Conservation (phyloP, 2,329 filamentous ascomycete species). For the Fusarium sp. region DNA sequence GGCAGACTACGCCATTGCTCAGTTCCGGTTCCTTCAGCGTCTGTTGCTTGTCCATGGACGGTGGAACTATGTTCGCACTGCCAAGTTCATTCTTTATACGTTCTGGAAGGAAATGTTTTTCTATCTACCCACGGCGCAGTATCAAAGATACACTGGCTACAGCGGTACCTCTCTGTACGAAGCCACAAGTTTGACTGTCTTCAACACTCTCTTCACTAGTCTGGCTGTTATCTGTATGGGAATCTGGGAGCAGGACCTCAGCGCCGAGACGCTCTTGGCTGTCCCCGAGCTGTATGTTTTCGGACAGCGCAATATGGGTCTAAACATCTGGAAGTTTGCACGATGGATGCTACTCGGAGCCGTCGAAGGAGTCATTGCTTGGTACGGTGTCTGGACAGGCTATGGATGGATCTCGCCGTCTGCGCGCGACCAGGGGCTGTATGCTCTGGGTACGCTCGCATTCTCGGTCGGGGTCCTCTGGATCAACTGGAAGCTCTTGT, state of each 20-base stretch:
- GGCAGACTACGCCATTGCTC: constrained; percentile 89
- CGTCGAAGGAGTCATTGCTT: constrained; percentile 75
- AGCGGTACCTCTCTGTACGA: constrained; percentile 93
- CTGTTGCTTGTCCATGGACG: constrained; percentile 84
- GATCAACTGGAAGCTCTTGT: constrained; percentile 80
- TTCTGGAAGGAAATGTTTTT: constrained; percentile 92
- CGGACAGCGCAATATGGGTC: constrained; percentile 74
- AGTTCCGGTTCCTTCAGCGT: constrained; percentile 88
- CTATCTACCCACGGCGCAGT: constrained; percentile 84
- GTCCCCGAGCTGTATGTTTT: constrained; percentile 90
- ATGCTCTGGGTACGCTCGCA: constrained; percentile 74
- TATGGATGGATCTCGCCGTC: constrained; percentile 57
- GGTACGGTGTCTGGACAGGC: constrained; percentile 67
- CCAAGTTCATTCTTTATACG: constrained; percentile 87
- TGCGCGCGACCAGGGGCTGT: constrained; percentile 72
- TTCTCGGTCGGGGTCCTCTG: constrained; percentile 75
- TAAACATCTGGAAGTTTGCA: constrained; percentile 77
- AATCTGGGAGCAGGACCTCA: constrained; percentile 89
- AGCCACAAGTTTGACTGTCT: constrained; percentile 83
- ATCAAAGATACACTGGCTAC: constrained; percentile 83
- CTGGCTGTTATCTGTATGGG: constrained; percentile 88
- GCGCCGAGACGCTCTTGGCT: constrained; percentile 84
- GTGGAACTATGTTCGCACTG: constrained; percentile 89
- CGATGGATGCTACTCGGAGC: constrained; percentile 80
- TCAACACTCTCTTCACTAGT: constrained; percentile 94